These are phyloP conservation scores for Leucocoprinus leucothites DNA, from an alignment of 768 basidiomycete genomes.

Conservation along the genomic window DNA sequence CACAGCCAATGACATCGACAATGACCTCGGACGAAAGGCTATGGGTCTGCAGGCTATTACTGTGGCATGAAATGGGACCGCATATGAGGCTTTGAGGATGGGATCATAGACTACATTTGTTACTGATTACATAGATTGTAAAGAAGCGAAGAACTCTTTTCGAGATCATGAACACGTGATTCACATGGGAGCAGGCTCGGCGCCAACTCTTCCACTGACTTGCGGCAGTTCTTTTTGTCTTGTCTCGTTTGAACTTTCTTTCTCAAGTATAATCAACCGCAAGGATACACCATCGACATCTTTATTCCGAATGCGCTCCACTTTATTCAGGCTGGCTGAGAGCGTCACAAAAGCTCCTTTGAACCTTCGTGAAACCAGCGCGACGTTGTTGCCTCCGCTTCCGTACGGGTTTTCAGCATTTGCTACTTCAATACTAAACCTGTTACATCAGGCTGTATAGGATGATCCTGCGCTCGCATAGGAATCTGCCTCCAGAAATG, in stretches of 20 bases:
- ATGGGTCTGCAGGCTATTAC: neutral
- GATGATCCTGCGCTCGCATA: constrained; percentile 76
- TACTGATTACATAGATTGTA: too few species aligned
- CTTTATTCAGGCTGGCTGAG: constrained; percentile 44
- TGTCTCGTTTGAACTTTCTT: too few species aligned
- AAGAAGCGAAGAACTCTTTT: too few species aligned
- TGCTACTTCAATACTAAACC: neutral
- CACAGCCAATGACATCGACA: constrained; percentile 31
- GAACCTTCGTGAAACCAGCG: constrained; percentile 59
- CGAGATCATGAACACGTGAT: too few species aligned
- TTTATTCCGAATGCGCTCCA: neutral
- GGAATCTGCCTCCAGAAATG: constrained; percentile 71
- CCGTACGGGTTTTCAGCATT: constrained; percentile 53
- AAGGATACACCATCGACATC: too few species aligned
- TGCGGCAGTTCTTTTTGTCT: too few species aligned
- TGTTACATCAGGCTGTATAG: constrained; percentile 66
- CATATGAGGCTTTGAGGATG: too few species aligned
- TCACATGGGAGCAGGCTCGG: too few species aligned
- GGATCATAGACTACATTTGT: too few species aligned
- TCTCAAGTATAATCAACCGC: too few species aligned
- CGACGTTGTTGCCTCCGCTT: constrained; percentile 75
- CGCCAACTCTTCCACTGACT: too few species aligned
- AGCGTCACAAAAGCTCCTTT: constrained; percentile 56
- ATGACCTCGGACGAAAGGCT: constrained; percentile 24
- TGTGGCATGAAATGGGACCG: neutral